Percentiles rank a stretch among this genome's conserved stretches.
Evolutionary conservation across 805 yeast species (phyloP).

Genomic region (Lachancea sp.): DNA sequence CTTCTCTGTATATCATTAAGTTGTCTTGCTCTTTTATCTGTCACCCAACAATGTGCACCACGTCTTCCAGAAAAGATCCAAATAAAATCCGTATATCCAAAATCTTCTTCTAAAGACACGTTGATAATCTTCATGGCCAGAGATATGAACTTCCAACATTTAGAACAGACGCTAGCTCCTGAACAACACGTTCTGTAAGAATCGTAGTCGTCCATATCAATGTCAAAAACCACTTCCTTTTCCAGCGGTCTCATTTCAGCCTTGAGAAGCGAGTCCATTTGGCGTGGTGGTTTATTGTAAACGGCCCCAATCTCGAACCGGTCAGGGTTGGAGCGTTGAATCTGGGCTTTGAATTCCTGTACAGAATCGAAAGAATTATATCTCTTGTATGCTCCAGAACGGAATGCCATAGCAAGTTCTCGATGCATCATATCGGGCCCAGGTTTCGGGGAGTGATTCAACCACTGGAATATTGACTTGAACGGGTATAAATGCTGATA

Average conservation of each 20-base stretch:
- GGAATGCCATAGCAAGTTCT: constrained; percentile 87
- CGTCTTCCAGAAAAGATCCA: constrained; percentile 99
- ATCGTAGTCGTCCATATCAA: constrained; percentile 96
- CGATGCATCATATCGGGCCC: constrained; percentile 75
- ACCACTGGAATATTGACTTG: constrained; percentile 76
- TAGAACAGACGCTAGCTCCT: constrained; percentile 74
- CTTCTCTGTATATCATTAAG: constrained; percentile 69
- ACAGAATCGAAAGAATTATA: constrained; percentile 66
- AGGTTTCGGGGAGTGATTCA: constrained; percentile 76
- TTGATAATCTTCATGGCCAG: constrained; percentile 76
- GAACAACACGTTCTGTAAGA: constrained; percentile 88
- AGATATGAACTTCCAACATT: constrained; percentile 90
- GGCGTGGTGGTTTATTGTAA: constrained; percentile 80
- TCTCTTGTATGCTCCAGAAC: constrained; percentile 84
- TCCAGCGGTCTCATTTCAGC: constrained; percentile 70
- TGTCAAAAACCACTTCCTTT: constrained; percentile 92
- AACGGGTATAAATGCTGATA: constrained; percentile 72
- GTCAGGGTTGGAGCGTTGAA: constrained; percentile 67
- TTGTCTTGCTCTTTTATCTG: constrained; percentile 73
- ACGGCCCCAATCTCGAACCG: constrained; percentile 95
- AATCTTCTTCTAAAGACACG: constrained; percentile 69
- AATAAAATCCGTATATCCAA: constrained; percentile 76
- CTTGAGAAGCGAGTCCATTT: constrained; percentile 70
- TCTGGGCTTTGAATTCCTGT: constrained; percentile 74
- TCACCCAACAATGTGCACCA: constrained; percentile 98